Evolutionary conservation across 1,284 basidiomycete species (phyloP).

Genomic region (Schizophyllum commune): DNA sequence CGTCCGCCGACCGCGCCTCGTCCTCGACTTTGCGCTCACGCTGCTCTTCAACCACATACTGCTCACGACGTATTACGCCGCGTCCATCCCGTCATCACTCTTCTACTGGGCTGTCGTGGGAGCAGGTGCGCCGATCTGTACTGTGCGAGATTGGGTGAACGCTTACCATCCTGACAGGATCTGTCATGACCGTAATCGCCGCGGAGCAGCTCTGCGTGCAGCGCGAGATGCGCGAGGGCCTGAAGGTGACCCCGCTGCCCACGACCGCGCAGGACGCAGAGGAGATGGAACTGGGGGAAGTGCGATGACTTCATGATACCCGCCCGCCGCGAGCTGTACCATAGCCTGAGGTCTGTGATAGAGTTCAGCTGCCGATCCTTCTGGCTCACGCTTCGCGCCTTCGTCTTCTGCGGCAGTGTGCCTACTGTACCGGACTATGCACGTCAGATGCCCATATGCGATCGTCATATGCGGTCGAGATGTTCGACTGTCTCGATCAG

Average conservation of each 20-base stretch:
- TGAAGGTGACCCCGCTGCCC: constrained; percentile 45
- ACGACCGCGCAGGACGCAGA: constrained; percentile 30
- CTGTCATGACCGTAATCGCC: constrained; percentile 68
- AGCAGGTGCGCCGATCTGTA: constrained; percentile 21
- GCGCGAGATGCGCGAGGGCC: constrained; percentile 86
- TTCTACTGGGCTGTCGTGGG: constrained; percentile 86
- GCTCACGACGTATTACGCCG: constrained; percentile 87
- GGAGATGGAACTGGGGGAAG: constrained; percentile 52
- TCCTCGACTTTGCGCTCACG: constrained; percentile 91
- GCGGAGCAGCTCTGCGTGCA: constrained; percentile 91
- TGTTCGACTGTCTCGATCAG: not conserved
- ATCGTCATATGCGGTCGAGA: not conserved
- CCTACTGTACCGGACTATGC: not conserved
- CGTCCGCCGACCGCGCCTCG: constrained; percentile 84
- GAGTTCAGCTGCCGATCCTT: not conserved
- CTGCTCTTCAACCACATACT: constrained; percentile 87
- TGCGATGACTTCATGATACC: not conserved
- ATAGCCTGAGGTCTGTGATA: not conserved
- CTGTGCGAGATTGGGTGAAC: not conserved
- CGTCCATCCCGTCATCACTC: constrained; percentile 77
- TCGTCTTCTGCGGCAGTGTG: not conserved
- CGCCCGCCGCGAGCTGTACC: not conserved
- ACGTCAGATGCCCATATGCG: not conserved
- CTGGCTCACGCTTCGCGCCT: not conserved
- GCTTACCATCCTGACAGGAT: constrained; percentile 22